Percentiles rank a stretch among this genome's conserved stretches.
Evolutionary conservation across 345 rosid genomes (phyloP).

Genomic region (Pugionium dolabratum): DNA sequence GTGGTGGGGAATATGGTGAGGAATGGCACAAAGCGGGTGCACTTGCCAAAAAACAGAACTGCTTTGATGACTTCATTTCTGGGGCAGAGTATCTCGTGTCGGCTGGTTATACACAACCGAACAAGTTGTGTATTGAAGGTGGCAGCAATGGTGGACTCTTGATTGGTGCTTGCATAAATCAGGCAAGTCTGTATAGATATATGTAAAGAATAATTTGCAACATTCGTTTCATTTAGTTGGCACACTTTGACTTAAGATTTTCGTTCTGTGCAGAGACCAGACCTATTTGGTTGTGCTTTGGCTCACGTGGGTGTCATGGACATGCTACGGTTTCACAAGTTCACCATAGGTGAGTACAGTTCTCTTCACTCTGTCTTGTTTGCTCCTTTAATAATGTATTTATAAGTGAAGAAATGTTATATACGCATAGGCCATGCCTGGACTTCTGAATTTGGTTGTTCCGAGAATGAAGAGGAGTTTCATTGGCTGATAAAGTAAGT

Average conservation of each 20-base stretch:
- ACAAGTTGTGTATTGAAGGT: conserved; percentile 89
- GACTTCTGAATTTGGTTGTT: conserved; percentile 86
- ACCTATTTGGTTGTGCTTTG: conserved; percentile 94
- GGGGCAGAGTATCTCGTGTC: conserved; percentile 50
- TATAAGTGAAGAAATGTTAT: conserved; percentile 18
- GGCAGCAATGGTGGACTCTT: conserved; percentile 98
- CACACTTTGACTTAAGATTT: conserved; percentile 8
- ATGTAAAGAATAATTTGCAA: conserved; percentile 37
- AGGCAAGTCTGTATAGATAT: conserved; percentile 44
- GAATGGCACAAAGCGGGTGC: conserved; percentile 96
- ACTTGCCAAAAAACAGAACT: conserved; percentile 77
- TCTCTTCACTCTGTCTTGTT: background rate
- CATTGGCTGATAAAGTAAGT: conserved; percentile 86
- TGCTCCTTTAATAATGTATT: background rate
- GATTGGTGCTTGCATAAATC: conserved; percentile 92
- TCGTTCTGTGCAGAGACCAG: conserved; percentile 68
- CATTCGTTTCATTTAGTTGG: conserved; percentile 23
- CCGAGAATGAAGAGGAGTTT: conserved; percentile 38
- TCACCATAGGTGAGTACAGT: conserved; percentile 69
- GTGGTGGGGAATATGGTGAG: conserved; percentile 98
- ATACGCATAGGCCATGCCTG: conserved; percentile 77
- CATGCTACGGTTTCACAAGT: conserved; percentile 95
- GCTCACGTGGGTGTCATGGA: conserved; percentile 99
- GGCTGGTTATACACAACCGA: conserved; percentile 52
- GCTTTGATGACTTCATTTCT: conserved; percentile 90